Evolutionary conservation across 2,329 filamentous ascomycete species (phyloP).

Genomic region (Colletotrichum somersetense): DNA sequence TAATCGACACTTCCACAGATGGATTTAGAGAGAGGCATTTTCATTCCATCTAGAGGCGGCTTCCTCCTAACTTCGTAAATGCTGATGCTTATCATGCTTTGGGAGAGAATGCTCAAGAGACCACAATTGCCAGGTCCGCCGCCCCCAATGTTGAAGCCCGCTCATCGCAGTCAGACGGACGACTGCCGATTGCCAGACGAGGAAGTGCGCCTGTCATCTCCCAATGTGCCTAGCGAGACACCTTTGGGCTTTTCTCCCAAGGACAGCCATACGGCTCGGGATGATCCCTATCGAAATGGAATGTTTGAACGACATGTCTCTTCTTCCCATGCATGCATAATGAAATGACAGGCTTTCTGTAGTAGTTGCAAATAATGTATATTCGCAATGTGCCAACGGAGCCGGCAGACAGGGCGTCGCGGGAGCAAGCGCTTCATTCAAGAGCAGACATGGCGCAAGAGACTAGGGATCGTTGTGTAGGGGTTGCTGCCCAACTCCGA

Average conservation of each 20-base stretch:
- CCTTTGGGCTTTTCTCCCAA: background rate
- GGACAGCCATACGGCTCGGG: background rate
- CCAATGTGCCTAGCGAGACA: background rate
- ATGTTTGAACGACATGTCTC: background rate
- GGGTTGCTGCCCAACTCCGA: slow-evolving; percentile 39
- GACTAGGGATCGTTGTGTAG: slow-evolving; percentile 29
- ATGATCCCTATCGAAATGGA: background rate
- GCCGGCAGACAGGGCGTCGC: slow-evolving; percentile 12
- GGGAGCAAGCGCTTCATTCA: slow-evolving; percentile 29
- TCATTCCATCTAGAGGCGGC: background rate
- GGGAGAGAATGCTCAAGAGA: background rate
- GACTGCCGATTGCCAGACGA: background rate
- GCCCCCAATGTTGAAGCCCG: background rate
- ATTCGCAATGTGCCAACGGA: slow-evolving; percentile 9
- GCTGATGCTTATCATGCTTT: background rate
- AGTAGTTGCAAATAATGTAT: background rate
- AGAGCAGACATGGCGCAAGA: slow-evolving; percentile 18
- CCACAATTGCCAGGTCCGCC: background rate
- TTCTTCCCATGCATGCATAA: background rate
- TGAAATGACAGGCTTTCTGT: background rate
- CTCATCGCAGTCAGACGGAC: background rate
- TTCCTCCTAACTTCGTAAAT: background rate
- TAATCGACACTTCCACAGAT: background rate
- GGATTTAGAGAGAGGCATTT: slow-evolving; percentile 11
- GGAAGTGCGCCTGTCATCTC: background rate